phyloP scores from a whole-genome alignment of 169 alveolate species.

The Plasmodium sp. region DNA sequence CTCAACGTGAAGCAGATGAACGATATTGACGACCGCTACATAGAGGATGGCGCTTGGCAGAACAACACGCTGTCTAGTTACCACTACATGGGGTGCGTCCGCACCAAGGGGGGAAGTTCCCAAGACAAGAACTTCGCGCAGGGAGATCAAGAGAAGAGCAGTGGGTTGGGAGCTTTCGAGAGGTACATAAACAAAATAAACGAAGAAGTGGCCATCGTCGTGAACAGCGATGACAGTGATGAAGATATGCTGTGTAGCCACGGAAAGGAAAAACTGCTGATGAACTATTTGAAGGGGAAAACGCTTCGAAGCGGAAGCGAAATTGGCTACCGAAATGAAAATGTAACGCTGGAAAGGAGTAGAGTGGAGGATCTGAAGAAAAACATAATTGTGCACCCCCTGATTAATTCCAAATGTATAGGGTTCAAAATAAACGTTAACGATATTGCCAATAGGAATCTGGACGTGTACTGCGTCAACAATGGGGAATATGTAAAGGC shows the following conservation, averaged over 20 bases:
- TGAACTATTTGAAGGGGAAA: slow-evolving; percentile 63
- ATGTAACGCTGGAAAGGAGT: slow-evolving; percentile 7
- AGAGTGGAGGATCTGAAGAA: slow-evolving; percentile 15
- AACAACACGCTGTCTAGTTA: not conserved
- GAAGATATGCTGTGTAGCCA: slow-evolving; percentile 16
- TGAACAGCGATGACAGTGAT: slow-evolving; percentile 72
- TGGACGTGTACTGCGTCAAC: slow-evolving; percentile 63
- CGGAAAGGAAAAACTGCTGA: slow-evolving; percentile 28
- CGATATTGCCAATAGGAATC: slow-evolving; percentile 40
- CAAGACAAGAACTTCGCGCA: not conserved
- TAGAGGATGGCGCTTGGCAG: slow-evolving; percentile 37
- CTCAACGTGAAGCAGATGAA: slow-evolving; percentile 29
- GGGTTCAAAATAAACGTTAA: slow-evolving; percentile 61
- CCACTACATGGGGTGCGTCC: slow-evolving; percentile 3
- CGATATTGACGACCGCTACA: slow-evolving; percentile 24
- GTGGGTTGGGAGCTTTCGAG: slow-evolving; percentile 6
- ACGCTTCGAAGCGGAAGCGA: not conserved
- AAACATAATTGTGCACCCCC: slow-evolving; percentile 51
- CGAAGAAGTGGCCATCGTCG: slow-evolving; percentile 44
- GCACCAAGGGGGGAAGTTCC: not conserved
- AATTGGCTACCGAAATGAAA: not conserved
- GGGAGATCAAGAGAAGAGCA: not conserved
- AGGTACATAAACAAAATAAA: slow-evolving; percentile 36
- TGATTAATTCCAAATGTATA: slow-evolving; percentile 56
- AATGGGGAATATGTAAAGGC: slow-evolving; percentile 65